phyloP scores from a whole-genome alignment of 2,329 filamentous ascomycete species.

The Aspergillus japonicus region DNA sequence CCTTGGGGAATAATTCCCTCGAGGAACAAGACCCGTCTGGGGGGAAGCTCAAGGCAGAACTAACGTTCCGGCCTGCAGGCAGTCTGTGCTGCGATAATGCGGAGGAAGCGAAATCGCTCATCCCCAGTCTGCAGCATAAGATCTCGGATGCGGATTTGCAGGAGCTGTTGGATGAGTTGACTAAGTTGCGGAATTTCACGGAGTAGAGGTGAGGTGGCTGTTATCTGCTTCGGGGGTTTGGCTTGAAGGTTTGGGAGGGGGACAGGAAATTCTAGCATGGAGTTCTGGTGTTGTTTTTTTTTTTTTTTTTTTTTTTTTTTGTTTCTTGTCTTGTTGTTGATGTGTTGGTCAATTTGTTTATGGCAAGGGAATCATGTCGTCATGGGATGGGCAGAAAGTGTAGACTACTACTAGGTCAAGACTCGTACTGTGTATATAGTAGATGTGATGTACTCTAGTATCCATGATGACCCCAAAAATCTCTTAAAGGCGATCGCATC shows the following conservation, averaged over 20 bases:
- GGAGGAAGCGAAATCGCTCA: slow-evolving; percentile 94
- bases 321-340: background rate
- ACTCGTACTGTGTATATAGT: too few species aligned
- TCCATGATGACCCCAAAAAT: background rate
- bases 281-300: slow-evolving; percentile 12
- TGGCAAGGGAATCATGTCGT: too few species aligned
- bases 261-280: slow-evolving; percentile 16
- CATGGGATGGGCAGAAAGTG: background rate
- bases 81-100: slow-evolving; percentile 88
- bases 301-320: background rate
- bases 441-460: too few species aligned
- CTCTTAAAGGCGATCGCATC: background rate
- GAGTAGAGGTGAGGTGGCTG: slow-evolving; percentile 27
- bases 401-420: background rate
- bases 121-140: slow-evolving; percentile 85
- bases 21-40: too few species aligned
- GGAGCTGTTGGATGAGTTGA: slow-evolving; percentile 85
- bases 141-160: slow-evolving; percentile 86
- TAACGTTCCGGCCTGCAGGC: slow-evolving; percentile 51
- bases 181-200: slow-evolving; percentile 64
- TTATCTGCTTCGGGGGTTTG: too few species aligned
- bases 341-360: background rate
- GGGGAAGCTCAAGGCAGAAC: too few species aligned
- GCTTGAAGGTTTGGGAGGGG: background rate
- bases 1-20: too few species aligned